phyloP scores from a whole-genome alignment of 148 eudicot genomes.

The Arctostaphylos glauca region DNA sequence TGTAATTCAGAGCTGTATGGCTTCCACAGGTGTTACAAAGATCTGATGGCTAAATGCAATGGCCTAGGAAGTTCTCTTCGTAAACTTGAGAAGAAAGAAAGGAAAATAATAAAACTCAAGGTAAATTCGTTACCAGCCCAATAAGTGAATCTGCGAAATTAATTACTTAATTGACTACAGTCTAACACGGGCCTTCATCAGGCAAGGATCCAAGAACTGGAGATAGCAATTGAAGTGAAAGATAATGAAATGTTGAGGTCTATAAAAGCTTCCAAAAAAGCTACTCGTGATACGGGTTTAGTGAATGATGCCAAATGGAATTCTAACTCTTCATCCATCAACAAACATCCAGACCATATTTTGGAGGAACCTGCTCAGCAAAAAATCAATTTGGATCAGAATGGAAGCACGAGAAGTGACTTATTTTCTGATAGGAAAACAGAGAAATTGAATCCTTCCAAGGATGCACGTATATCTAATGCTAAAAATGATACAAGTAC shows the following conservation, averaged over 20 bases:
- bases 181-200: conserved; percentile 23
- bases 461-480: conserved; percentile 13
- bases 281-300: conserved; percentile 7
- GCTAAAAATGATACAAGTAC: conserved; percentile 22
- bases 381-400: conserved; percentile 42
- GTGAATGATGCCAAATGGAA: conserved; percentile 15
- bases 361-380: conserved; percentile 27
- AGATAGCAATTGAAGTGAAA: conserved; percentile 58
- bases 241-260: conserved; percentile 70
- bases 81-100: conserved; percentile 80
- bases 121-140: conserved; percentile 29
- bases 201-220: conserved; percentile 70
- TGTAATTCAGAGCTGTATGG: neutral
- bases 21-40: conserved; percentile 66
- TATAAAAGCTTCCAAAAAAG: conserved; percentile 50
- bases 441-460: conserved; percentile 24
- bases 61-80: conserved; percentile 47
- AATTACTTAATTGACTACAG: conserved; percentile 2
- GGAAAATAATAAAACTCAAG: conserved; percentile 63
- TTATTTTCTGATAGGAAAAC: conserved; percentile 25
- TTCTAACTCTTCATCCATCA: conserved; percentile 22
- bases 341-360: conserved; percentile 22
- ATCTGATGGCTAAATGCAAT: conserved; percentile 82
- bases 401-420: conserved; percentile 15
- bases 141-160: conserved; percentile 8